A percentile compares a stretch with the other conserved stretches of the same genome.
These are phyloP conservation scores for Exophiala spinifera DNA, from an alignment of 2,329 filamentous ascomycete species.

Conservation along the genomic window DNA sequence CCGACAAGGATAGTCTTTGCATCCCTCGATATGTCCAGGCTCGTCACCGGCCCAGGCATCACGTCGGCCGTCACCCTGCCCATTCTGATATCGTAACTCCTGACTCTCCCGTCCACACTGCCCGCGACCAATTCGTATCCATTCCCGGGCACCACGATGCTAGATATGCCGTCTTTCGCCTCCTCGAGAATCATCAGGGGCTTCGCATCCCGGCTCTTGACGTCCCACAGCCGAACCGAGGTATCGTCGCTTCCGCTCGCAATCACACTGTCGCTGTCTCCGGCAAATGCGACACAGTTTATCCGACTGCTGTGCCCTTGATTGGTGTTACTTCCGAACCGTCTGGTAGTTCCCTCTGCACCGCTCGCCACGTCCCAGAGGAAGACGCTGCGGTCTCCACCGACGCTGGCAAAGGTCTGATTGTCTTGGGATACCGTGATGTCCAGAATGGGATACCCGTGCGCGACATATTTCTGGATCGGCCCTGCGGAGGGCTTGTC, in stretches of 20 bases:
- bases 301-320: slow-evolving; percentile 68
- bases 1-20: slow-evolving; percentile 72
- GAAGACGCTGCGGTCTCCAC: slow-evolving; percentile 87
- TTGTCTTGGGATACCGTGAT: slow-evolving; percentile 73
- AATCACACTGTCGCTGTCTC: slow-evolving; percentile 66
- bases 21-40: slow-evolving; percentile 66
- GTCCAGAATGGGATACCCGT: slow-evolving; percentile 88
- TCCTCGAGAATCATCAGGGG: slow-evolving; percentile 72
- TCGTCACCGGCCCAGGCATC: slow-evolving; percentile 67
- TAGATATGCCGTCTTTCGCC: slow-evolving; percentile 61
- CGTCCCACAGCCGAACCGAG: slow-evolving; percentile 74
- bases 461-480: slow-evolving; percentile 83
- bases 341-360: slow-evolving; percentile 65
- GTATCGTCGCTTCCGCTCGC: slow-evolving; percentile 72
- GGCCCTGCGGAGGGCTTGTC: slow-evolving; percentile 44
- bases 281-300: slow-evolving; percentile 76
- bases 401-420: slow-evolving; percentile 77
- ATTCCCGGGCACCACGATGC: slow-evolving; percentile 14
- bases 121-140: slow-evolving; percentile 59
- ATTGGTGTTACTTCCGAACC: slow-evolving; percentile 59
- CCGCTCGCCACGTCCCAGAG: slow-evolving; percentile 83
- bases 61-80: slow-evolving; percentile 70
- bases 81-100: slow-evolving; percentile 78
- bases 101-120: slow-evolving; percentile 79
- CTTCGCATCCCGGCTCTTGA: slow-evolving; percentile 52